Base-by-base conservation (phyloP, 441 rosid genomes). In the Gossypium gossypioides region DNA sequence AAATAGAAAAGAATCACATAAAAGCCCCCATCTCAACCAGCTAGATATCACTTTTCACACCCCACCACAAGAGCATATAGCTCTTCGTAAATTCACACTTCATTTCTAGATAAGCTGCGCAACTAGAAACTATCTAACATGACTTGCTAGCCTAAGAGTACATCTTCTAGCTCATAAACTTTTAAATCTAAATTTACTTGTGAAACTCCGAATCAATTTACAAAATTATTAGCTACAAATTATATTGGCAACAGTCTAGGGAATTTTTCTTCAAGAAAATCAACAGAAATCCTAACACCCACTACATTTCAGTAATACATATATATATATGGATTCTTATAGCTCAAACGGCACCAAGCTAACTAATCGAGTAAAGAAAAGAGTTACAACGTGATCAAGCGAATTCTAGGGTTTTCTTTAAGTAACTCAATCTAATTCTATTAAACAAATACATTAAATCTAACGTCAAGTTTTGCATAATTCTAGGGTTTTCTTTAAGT, bases 401-500 rank as follows among this genome's bases (percentile, higher is more conserved):
- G 21, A 51, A 18, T 51, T 51, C 46, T 40, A 9, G 46, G 46
- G 46, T 9, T 40, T 40, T 40, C 46, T 40, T 40, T 40, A 40
- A 40, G 46, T 40, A 40, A 40, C 46, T 51, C 56, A 59, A 59
- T 27, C 19, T 59, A 75, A 48, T 16, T 7, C 4, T 8, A 22
- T 1, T 50, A 10, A 22, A 40, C 13, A 40, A 12, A 24, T 15
- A 12, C 22, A 21, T 22, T 6, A 61, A 69, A 51, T 9, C 48
- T 2, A 29, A 51, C 9, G 16, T 4, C 19, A 50, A 68, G 15
- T 27, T 27, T 27, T 50, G 4, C 71, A 1, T 68, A 50, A 68
- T 50, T 68, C 64, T 44, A 73, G 77, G 77, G 62, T 73, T 77
- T 44, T n/a, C 40, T 21, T 62, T 25, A 1, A n/a, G 54, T 16